These are phyloP conservation scores for Globisporangium camurandrum DNA, from an alignment of 352 stramenopile species.

Conservation along the genomic window DNA sequence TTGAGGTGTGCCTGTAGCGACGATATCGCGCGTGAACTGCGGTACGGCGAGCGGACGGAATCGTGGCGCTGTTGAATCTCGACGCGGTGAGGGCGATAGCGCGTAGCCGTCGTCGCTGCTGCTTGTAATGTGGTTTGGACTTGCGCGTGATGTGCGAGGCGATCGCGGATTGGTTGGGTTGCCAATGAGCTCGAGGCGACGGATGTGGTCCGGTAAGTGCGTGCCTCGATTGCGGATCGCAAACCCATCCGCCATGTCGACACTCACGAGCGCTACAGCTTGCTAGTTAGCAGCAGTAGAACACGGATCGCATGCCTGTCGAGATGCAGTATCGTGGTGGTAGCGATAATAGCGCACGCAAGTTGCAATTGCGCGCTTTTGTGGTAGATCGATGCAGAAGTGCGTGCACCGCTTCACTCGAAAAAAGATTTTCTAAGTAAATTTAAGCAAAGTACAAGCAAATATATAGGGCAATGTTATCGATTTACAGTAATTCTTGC, in stretches of 20 bases:
- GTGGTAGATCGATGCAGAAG: no score
- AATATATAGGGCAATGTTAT: neutral
- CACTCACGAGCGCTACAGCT: neutral
- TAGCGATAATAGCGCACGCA: no score
- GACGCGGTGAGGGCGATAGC: neutral
- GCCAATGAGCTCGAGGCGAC: slow-evolving; percentile 21
- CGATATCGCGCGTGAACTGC: slow-evolving; percentile 5
- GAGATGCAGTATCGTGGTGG: no score
- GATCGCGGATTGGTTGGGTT: neutral
- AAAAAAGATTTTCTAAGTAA: no score
- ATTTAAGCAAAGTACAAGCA: no score
- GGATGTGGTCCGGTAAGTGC: slow-evolving; percentile 29
- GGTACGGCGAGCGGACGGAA: slow-evolving; percentile 4
- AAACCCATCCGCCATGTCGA: slow-evolving; percentile 14
- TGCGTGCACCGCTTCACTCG: neutral
- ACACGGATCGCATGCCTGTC: neutral
- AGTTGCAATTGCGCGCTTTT: no score
- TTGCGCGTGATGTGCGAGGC: no score
- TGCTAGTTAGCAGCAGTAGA: neutral
- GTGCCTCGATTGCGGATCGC: slow-evolving; percentile 19
- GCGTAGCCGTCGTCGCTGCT: neutral
- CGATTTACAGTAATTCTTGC: neutral
- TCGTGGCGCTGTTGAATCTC: neutral
- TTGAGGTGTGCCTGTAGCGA: neutral
- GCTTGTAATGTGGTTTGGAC: neutral